Evolutionary conservation across 371 early-diverging fungal species (phyloP), one percentile per base, ranked within the genome.

Genomic region (Rhizopus arrhizus): DNA sequence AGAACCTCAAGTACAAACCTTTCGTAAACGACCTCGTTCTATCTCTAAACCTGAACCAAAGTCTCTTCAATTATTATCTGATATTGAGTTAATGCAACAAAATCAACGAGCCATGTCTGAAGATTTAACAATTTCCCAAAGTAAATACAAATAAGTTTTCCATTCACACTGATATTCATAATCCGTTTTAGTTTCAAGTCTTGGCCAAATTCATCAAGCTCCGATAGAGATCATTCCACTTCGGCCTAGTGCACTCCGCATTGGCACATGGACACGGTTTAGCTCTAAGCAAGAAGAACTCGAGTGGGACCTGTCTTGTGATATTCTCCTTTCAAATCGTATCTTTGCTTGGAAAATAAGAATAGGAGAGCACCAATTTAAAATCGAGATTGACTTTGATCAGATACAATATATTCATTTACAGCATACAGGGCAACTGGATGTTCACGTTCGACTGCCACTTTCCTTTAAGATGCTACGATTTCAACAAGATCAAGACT

Each of bases 11-110:
- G 64, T 65, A 32, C 46, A 59, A 11, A 38, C 43, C 3, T 55
- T 62, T 48, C 74, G 69, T 40, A 66, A 59, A 59, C 68, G 75
- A 50, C 75, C 72, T 43, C 75, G 75, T 5, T 74, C 75, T 10
- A 62, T 52, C 46, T 71, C 72, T 13, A 74, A 74, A 32, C 72
- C 75, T 32, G 75, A 22, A 38, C 64, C 63, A 2, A 74, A 69
- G 34, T 36, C 49, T 34, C 38, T 51, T 31, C 38, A 47, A 15
- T 8, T 49, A 28, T 10, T 35, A 16, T 22, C 22, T 22, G 22
- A 22, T 22, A 22, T 5, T 22, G 35, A 36, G 5, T 9, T 33
- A 11, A 31, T 52, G 1, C 51, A 58, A 12, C 34, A 53, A 9
- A 46, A 22, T 22, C 22, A 22, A 22, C 22, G 77, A 50, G 77